Base-by-base conservation (phyloP, 768 basidiomycete genomes). In the Flagelloscypha sp. region DNA sequence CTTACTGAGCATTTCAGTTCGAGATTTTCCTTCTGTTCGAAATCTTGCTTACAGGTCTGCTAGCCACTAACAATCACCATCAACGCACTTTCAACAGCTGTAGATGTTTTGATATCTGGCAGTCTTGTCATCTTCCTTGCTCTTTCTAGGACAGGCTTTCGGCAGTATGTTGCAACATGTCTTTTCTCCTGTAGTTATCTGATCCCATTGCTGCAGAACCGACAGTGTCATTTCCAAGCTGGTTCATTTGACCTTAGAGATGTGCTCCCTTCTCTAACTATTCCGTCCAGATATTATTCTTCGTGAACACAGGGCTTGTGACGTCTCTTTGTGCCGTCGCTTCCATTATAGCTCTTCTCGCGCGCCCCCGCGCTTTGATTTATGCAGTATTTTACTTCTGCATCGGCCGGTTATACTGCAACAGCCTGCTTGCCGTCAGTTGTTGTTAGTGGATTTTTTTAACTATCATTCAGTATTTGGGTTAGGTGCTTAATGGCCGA, bases 271-370 rank as follows among this genome's bases (percentile, higher is more conserved):
- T 7, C 15, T 9, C 16, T 19, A 16, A 19, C 16, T 27, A 16
- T 13, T 37, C 35, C 33, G n/a, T 30, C 6, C 36, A 37, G 36
- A 38, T 35, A 6, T 9, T 37, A 16, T 41, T 41, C 27, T 27
- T 25, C 28, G 23, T 41, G 12, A 41, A 41, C 13, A 41, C 40
- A 6, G 40, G 40, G 24, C 24, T 41, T 36, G 28, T 37, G 2
- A 35, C 11, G 12, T 30, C 16, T 20, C 8, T 30, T 18, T 23
- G 8, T 8, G 37, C 11, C 11, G 34, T 21, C 30, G 23, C 37
- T 22, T 36, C 21, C 7, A 10, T 36, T 16, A 12, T 24, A 24
- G 33, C 27, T 13, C 24, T 37, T 6, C 27, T 28, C 15, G 36
- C 23, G 12, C 30, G 27, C 6, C 16, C 36, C 4, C 16, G 20